Percentiles rank a stretch among this genome's conserved stretches.
phyloP scores from a whole-genome alignment of 805 yeast genomes.

The Lipomyces sp. region DNA sequence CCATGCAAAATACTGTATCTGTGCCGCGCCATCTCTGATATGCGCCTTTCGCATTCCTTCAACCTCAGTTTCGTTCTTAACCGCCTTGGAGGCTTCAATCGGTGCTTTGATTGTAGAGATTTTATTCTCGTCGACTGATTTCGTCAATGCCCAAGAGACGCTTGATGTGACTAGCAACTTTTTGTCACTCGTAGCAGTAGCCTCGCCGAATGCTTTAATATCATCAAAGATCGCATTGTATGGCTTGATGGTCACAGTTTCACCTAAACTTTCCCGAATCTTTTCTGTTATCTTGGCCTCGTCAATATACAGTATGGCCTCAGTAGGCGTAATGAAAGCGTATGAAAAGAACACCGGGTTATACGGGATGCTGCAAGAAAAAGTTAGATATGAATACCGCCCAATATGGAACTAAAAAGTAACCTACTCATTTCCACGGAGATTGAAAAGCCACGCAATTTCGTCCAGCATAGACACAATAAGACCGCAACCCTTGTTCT shows the following conservation, averaged over 20 bases:
- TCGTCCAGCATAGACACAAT: slow-evolving; percentile 81
- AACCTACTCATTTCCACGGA: slow-evolving; percentile 73
- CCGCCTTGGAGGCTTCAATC: slow-evolving; percentile 67
- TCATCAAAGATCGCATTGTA: slow-evolving; percentile 38
- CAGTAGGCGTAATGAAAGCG: slow-evolving; percentile 51
- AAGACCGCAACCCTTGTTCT: slow-evolving; percentile 51
- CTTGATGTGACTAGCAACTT: slow-evolving; percentile 59
- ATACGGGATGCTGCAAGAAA: slow-evolving; percentile 56
- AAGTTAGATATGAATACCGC: neutral
- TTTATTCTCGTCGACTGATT: slow-evolving; percentile 52
- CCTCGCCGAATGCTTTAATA: slow-evolving; percentile 15
- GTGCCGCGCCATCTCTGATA: slow-evolving; percentile 78
- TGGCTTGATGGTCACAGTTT: slow-evolving; percentile 53
- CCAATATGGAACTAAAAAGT: neutral
- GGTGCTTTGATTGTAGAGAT: slow-evolving; percentile 55
- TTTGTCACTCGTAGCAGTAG: slow-evolving; percentile 41
- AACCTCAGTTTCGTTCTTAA: slow-evolving; percentile 75
- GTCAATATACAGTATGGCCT: slow-evolving; percentile 60
- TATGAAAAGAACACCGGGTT: slow-evolving; percentile 87
- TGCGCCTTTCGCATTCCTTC: slow-evolving; percentile 77
- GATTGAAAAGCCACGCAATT: slow-evolving; percentile 86
- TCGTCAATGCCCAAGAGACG: slow-evolving; percentile 71
- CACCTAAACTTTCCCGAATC: slow-evolving; percentile 50
- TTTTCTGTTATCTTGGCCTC: slow-evolving; percentile 50
- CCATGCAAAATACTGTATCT: slow-evolving; percentile 81